Evolutionary conservation across 2,329 filamentous ascomycete genomes (phyloP).

Genomic region (Aspergillus arachidicola): DNA sequence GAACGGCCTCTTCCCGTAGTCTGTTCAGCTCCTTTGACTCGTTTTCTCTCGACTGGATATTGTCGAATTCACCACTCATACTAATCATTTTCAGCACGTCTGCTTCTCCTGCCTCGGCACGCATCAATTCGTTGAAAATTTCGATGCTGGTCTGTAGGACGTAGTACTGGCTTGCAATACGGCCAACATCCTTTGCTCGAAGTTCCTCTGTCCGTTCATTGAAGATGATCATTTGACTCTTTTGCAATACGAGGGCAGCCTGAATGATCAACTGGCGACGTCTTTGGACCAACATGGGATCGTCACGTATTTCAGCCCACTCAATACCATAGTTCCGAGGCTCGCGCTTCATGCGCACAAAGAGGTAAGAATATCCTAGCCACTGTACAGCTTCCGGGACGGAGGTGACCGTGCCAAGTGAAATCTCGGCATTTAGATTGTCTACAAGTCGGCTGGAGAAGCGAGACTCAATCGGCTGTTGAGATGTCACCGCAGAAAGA

Average conservation of each 20-base stretch:
- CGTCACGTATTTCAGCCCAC: constrained; percentile 85
- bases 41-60: constrained; percentile 87
- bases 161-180: constrained; percentile 97
- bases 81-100: constrained; percentile 96
- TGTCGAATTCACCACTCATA: constrained; percentile 97
- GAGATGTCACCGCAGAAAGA: constrained; percentile 87
- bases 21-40: constrained; percentile 84
- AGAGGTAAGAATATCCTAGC: constrained; percentile 97
- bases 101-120: constrained; percentile 78
- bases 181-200: constrained; percentile 89
- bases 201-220: constrained; percentile 93
- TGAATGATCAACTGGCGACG: constrained; percentile 84
- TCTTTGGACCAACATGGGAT: constrained; percentile 83
- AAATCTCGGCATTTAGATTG: constrained; percentile 94
- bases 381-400: constrained; percentile 92
- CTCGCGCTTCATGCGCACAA: constrained; percentile 93
- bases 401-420: constrained; percentile 91
- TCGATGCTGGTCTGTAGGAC: constrained; percentile 91
- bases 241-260: constrained; percentile 81
- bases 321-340: constrained; percentile 93
- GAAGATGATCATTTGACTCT: constrained; percentile 98
- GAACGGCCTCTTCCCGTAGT: constrained; percentile 70
- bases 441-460: constrained; percentile 94
- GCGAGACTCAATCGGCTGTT: constrained; percentile 95
- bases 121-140: constrained; percentile 96